Percentiles rank a stretch among this genome's conserved stretches.
Conservation (phyloP, 23 red algal species). For the Gracilariopsis chorda region DNA sequence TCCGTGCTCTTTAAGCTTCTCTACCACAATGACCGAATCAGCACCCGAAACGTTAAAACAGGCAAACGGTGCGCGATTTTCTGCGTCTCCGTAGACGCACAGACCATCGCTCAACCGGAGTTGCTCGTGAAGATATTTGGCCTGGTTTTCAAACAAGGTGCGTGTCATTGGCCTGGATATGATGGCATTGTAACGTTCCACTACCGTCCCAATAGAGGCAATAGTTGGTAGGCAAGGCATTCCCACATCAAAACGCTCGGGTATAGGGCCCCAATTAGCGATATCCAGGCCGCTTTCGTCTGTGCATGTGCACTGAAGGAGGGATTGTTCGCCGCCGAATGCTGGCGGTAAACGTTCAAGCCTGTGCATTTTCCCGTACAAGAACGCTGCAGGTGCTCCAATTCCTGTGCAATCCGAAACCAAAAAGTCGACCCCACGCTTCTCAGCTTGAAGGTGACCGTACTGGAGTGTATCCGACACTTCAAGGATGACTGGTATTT, state of each 20-base stretch:
- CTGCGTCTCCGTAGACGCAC: conserved; percentile 10
- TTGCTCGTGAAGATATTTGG: not conserved
- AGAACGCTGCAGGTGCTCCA: conserved; percentile 23
- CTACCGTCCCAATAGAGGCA: not conserved
- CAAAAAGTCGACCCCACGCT: not conserved
- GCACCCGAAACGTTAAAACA: conserved; percentile 26
- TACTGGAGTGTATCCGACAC: not conserved
- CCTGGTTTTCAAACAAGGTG: not conserved
- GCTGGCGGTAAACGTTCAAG: conserved; percentile 6
- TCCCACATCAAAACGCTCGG: conserved; percentile 32
- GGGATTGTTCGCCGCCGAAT: conserved; percentile 14
- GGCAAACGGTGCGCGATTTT: not conserved
- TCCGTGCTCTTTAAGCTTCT: not conserved
- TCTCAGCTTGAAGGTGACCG: not conserved
- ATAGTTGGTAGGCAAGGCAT: not conserved
- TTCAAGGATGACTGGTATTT: not conserved
- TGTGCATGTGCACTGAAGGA: not conserved
- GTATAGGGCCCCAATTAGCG: conserved; percentile 29
- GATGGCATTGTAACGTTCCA: not conserved
- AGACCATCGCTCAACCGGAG: not conserved
- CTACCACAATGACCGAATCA: not conserved
- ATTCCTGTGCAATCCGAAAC: not conserved
- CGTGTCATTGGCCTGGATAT: not conserved
- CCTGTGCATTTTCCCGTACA: conserved; percentile 9
- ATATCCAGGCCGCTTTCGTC: not conserved